Evolutionary conservation across 139 green algal species (phyloP), one percentile per base, ranked within the genome.

Genomic region (Coelastrella sp.): DNA sequence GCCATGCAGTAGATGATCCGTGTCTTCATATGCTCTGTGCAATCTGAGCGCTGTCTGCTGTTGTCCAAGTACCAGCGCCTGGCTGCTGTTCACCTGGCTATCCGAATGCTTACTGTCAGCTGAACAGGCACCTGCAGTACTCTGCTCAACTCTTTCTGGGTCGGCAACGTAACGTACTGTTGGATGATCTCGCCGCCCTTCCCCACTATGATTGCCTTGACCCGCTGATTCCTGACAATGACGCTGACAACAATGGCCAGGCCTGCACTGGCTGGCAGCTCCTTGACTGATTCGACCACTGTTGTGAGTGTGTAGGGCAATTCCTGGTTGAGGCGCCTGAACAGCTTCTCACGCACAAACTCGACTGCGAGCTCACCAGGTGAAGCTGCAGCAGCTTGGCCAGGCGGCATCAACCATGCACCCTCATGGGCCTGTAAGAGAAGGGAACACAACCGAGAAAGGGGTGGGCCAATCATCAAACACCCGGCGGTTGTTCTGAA

Each of bases 141-240:
- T 17, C 56, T 59, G 8, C 65, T 57, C 27, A 92, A 70, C 78
- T 92, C 89, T 12, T 49, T 27, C 66, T 91, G 19, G n/a, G 89
- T 84, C 6, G 72, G 79, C 27, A 25, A 7, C 0, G 57, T 73
- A 7, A 92, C 80, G 76, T 92, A 92, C 4, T 61, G 14, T 35
- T 92, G 63, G 24, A 92, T 92, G n/a, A 92, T 73, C 5, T 8
- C 20, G 9, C 89, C 89, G 11, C 66, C 56, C 35, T 91, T 87
- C 22, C 89, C 89, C n/a, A 92, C 89, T 17, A 92, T 85, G 5
- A 92, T 86, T 6, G 24, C 68, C 22, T 56, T 78, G 8, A 92
- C 9, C 5, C 56, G 60, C 66, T 90, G 17, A 49, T 59, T 91
- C 10, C 22, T 60, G 20, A 92, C 89, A 20, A 19, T 49, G 24